These are phyloP conservation scores for Hypoxylon lenormandii DNA, from an alignment of 495 filamentous ascomycete species.

Conservation along the genomic window DNA sequence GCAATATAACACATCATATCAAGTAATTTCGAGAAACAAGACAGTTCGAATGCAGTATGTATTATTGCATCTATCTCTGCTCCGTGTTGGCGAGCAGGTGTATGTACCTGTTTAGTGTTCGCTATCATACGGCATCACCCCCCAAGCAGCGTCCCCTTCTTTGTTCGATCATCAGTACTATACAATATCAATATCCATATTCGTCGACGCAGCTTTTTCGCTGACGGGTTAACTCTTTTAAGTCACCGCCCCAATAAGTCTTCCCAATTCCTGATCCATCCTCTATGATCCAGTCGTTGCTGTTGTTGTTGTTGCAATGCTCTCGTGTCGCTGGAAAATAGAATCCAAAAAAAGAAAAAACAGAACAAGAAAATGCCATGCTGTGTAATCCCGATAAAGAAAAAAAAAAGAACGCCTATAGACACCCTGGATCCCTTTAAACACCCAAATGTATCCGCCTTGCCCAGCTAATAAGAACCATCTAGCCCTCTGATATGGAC, in stretches of 20 bases:
- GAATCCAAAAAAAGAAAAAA: neutral
- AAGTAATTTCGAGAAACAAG: neutral
- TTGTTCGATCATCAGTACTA: conserved; percentile 3
- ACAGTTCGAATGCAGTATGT: conserved; percentile 16
- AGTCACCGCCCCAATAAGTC: neutral
- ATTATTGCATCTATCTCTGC: conserved; percentile 33
- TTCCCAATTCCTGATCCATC: conserved; percentile 13
- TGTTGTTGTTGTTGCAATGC: conserved; percentile 37
- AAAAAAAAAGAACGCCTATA: conserved; percentile 35
- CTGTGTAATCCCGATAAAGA: no score
- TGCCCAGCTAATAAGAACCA: conserved; percentile 18
- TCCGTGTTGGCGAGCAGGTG: conserved; percentile 30
- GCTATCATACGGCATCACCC: conserved; percentile 27
- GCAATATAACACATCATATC: neutral
- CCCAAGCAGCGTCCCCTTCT: conserved; percentile 7
- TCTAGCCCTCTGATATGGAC: conserved; percentile 40
- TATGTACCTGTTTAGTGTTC: conserved; percentile 26
- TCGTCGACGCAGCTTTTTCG: conserved; percentile 9
- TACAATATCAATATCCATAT: conserved; percentile 32
- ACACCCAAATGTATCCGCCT: conserved; percentile 22
- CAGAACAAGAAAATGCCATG: conserved; percentile 5
- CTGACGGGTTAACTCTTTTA: conserved; percentile 18
- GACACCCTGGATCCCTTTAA: conserved; percentile 1
- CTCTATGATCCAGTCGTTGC: conserved; percentile 25
- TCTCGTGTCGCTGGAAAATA: conserved; percentile 26